phyloP scores from a whole-genome alignment of 805 yeast genomes.

The Candida montana region DNA sequence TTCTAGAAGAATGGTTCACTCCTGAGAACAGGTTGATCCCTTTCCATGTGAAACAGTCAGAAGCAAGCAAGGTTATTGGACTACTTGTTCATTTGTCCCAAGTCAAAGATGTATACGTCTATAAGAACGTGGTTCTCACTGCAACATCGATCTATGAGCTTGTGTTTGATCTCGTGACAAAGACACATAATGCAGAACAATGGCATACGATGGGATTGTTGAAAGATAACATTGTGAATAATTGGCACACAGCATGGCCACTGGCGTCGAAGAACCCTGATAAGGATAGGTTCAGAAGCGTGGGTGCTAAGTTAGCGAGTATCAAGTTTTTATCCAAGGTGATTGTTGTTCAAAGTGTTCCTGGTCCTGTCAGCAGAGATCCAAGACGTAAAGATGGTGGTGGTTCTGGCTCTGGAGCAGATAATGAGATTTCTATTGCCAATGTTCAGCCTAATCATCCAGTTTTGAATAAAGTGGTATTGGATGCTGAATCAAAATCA shows the following conservation, averaged over 20 bases:
- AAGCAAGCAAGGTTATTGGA: conserved; percentile 9
- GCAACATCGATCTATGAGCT: conserved; percentile 41
- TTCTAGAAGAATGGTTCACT: conserved; percentile 18
- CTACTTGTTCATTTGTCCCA: conserved; percentile 11
- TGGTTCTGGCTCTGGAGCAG: conserved; percentile 1
- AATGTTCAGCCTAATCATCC: conserved; percentile 46
- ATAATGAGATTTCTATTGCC: conserved; percentile 20
- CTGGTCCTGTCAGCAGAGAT: conserved; percentile 20
- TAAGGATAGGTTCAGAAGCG: conserved; percentile 36
- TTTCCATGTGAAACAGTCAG: conserved; percentile 17
- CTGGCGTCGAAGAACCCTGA: conserved; percentile 30
- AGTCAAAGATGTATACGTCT: conserved; percentile 26
- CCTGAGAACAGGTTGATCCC: conserved; percentile 10
- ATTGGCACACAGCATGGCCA: conserved; percentile 58
- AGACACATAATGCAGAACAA: conserved; percentile 31
- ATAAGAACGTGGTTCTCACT: conserved; percentile 35
- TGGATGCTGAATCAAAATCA: conserved; percentile 69
- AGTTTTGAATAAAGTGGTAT: conserved; percentile 44
- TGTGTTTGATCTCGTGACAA: conserved; percentile 40
- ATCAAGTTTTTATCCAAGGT: conserved; percentile 64
- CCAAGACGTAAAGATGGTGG: conserved; percentile 20
- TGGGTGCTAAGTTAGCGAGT: conserved; percentile 62
- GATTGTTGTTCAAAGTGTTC: conserved; percentile 47
- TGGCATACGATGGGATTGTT: conserved; percentile 57
- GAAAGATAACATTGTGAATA: conserved; percentile 52